Base-by-base conservation (phyloP, 352 stramenopile genomes). In the Pilasporangium apinafurcum region DNA sequence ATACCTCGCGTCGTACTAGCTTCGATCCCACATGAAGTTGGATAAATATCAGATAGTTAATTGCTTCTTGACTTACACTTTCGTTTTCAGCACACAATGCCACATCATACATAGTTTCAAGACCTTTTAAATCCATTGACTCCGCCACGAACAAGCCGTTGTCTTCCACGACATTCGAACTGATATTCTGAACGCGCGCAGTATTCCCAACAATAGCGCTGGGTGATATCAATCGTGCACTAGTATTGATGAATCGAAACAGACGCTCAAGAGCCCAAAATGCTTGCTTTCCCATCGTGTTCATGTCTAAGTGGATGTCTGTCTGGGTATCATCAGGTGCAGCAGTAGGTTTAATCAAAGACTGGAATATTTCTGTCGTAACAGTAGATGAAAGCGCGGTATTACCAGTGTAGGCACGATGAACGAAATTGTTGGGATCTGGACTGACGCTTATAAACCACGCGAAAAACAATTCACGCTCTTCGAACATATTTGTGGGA, bases 381-480 rank as follows among this genome's bases (percentile, higher is more conserved):
- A 83, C 68, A 2, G 52, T 26, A 43, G 64, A 65, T 18, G 68
- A 60, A 58, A 91, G 76, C 1, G 76, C 79, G 10, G 62, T 80
- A 26, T 84, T 81, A 1, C 55, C 61, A 0, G 74, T 68, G 44
- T 83, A 85, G 0, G 70, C 69, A 37, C 72, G 69, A 31, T 89
- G 73, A 6, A 88, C 62, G 17, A 86, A 84, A 43, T 88, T 83
- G 31, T 67, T 73, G 5, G 76, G 68, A 44, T 87, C 72, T 1
- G 78, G 70, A 14, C 92, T 63, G 17, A 91, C 66, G 14, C 44
- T 57, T 8, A 58, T 62, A 34, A 94, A 65, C 82, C 82, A 94
- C 22, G 70, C 51, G 57, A 88, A 94, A 43, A 91, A 92, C 9
- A 78, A 53, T 12, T 86, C 52, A 6, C 49, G 52, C 37, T 70